Conservation (phyloP, 257 asterid species). For the Nyctanthes arbortristis region DNA sequence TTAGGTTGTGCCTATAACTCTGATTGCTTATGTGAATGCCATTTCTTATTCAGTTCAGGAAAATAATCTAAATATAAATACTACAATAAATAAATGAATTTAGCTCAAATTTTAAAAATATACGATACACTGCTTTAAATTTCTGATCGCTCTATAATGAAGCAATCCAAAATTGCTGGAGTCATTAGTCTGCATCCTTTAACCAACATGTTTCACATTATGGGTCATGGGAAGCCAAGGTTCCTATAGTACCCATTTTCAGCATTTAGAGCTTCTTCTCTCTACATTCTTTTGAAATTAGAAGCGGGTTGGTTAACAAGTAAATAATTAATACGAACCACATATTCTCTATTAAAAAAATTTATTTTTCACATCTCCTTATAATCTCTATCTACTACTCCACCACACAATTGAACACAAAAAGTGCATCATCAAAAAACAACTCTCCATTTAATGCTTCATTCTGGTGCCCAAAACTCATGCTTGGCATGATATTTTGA, state of each 20-base stretch:
- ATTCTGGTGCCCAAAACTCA: neutral
- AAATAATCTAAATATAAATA: no score
- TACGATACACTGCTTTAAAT: slow-evolving; percentile 25
- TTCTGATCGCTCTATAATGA: slow-evolving; percentile 41
- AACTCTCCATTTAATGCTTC: neutral
- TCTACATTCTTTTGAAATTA: neutral
- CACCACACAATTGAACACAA: neutral
- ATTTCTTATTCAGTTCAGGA: no score
- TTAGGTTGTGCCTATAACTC: no score
- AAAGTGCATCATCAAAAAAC: neutral
- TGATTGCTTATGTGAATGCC: no score
- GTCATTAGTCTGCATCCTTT: neutral
- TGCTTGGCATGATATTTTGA: neutral
- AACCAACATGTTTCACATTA: neutral
- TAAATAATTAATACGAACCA: no score
- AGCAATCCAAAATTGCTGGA: slow-evolving; percentile 4
- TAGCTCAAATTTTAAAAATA: neutral
- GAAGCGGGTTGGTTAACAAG: no score
- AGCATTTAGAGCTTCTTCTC: no score
- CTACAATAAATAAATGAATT: neutral
- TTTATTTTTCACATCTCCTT: no score
- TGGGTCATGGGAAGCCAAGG: neutral
- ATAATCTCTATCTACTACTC: no score
- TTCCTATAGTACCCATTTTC: slow-evolving; percentile 4
- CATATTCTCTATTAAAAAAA: no score